Percentiles rank a stretch among this genome's conserved stretches.
Evolutionary conservation across 2,329 filamentous ascomycete genomes (phyloP).

Genomic region (Paecilomyces variotii): DNA sequence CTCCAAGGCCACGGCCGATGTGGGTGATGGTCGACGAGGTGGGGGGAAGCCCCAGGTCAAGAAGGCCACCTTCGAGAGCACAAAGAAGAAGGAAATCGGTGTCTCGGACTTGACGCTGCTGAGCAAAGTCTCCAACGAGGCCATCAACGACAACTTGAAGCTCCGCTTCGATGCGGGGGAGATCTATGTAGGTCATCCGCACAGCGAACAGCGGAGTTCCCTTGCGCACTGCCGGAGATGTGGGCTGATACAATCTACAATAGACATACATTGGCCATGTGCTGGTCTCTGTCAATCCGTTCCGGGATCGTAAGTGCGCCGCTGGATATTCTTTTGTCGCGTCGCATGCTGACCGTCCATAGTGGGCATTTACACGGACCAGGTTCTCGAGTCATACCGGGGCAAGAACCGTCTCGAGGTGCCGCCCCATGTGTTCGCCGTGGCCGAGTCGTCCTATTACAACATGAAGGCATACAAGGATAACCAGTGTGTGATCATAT

Average conservation of each 20-base stretch:
- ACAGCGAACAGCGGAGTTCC: slow-evolving; percentile 1
- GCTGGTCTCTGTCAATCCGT: slow-evolving; percentile 96
- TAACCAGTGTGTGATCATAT: slow-evolving; percentile 99
- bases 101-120: slow-evolving; percentile 95
- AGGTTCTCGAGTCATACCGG: slow-evolving; percentile 85
- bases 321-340: neutral
- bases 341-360: slow-evolving; percentile 2
- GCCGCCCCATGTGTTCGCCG: slow-evolving; percentile 93
- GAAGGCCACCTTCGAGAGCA: slow-evolving; percentile 91
- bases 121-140: slow-evolving; percentile 98
- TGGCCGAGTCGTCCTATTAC: slow-evolving; percentile 94
- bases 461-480: slow-evolving; percentile 99
- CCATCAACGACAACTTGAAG: slow-evolving; percentile 98
- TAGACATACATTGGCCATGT: slow-evolving; percentile 98
- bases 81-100: slow-evolving; percentile 98
- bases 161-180: slow-evolving; percentile 95
- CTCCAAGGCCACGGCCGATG: slow-evolving; percentile 33
- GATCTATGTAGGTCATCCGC: slow-evolving; percentile 63
- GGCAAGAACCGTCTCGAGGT: slow-evolving; percentile 93
- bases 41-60: slow-evolving; percentile 64
- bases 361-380: slow-evolving; percentile 95
- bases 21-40: slow-evolving; percentile 36
- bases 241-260: slow-evolving; percentile 3
- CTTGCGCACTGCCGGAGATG: neutral
- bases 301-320: slow-evolving; percentile 64